Percentiles rank a stretch among this genome's conserved stretches.
These are phyloP conservation scores for Pestalotiopsis sp. DNA, from an alignment of 2,329 filamentous ascomycete species.

Conservation along the genomic window DNA sequence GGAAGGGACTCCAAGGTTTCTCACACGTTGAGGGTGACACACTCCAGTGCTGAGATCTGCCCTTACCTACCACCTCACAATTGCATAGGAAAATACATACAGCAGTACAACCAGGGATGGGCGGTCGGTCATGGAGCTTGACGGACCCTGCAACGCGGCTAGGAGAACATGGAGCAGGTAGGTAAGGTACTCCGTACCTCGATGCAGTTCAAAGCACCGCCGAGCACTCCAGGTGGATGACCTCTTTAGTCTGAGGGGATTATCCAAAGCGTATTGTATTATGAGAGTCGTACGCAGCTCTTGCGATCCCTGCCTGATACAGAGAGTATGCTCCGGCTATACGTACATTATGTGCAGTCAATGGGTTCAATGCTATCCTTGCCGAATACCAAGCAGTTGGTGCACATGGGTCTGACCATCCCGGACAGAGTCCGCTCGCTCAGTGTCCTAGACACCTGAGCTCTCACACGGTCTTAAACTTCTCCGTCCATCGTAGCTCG, in stretches of 20 bases:
- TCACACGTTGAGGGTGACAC: not conserved
- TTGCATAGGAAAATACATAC: not conserved
- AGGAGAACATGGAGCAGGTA: not conserved
- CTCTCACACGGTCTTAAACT: not conserved
- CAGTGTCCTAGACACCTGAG: not conserved
- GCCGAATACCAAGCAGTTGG: not conserved
- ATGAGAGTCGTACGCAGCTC: not conserved
- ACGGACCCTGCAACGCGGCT: not conserved
- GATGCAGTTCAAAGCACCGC: slow-evolving; percentile 6
- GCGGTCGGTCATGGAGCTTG: not conserved
- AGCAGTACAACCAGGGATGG: not conserved
- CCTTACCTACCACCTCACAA: not conserved
- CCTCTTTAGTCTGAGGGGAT: slow-evolving; percentile 10
- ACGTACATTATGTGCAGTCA: not conserved
- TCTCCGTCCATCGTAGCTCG: not conserved
- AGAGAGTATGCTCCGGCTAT: slow-evolving; percentile 2
- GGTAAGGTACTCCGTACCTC: not conserved
- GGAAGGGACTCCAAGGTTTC: not conserved
- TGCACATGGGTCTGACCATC: not conserved
- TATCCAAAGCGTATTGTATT: not conserved
- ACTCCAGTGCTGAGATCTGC: not conserved
- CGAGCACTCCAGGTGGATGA: slow-evolving; percentile 2
- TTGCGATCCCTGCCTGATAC: slow-evolving; percentile 8
- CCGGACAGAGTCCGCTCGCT: not conserved
- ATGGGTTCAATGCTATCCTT: not conserved